Conservation (phyloP, 2,329 filamentous ascomycete species). For the Arthroderma uncinatum region DNA sequence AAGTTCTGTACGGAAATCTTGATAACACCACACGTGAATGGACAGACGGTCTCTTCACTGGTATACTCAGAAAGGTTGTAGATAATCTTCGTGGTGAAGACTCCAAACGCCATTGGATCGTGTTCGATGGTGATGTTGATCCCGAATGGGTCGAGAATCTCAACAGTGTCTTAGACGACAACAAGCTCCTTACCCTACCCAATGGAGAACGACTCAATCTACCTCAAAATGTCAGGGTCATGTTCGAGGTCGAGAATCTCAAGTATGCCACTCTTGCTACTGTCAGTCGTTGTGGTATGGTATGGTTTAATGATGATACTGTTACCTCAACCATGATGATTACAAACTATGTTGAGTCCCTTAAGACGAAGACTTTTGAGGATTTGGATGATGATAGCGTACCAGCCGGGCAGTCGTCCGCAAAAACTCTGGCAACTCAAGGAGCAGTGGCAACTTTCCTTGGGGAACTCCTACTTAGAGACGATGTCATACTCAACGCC, state of each 20-base stretch:
- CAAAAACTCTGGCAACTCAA: conserved; percentile 70
- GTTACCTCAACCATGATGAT: conserved; percentile 91
- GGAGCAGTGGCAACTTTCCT: conserved; percentile 68
- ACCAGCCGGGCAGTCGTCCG: conserved; percentile 60
- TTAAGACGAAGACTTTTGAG: conserved; percentile 77
- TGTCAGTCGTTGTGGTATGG: conserved; percentile 99
- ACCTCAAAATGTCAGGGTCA: conserved; percentile 89
- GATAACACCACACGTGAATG: conserved; percentile 96
- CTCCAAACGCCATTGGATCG: conserved; percentile 95
- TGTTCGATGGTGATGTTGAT: conserved; percentile 98
- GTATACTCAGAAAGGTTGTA: conserved; percentile 94
- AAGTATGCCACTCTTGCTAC: conserved; percentile 96
- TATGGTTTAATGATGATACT: conserved; percentile 98
- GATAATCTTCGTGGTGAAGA: conserved; percentile 97
- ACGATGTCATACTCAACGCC: conserved; percentile 69
- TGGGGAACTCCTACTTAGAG: conserved; percentile 60
- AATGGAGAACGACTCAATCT: conserved; percentile 97
- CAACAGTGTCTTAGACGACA: conserved; percentile 98
- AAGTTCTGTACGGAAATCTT: conserved; percentile 87
- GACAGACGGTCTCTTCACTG: conserved; percentile 97
- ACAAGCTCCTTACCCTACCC: conserved; percentile 90
- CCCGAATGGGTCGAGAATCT: conserved; percentile 99
- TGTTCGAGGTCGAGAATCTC: conserved; percentile 98
- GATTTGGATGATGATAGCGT: conserved; percentile 89
- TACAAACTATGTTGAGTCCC: conserved; percentile 72